phyloP scores from a whole-genome alignment of 192 early-diverging fungal genomes.

The Mycoemilia scoparia region DNA sequence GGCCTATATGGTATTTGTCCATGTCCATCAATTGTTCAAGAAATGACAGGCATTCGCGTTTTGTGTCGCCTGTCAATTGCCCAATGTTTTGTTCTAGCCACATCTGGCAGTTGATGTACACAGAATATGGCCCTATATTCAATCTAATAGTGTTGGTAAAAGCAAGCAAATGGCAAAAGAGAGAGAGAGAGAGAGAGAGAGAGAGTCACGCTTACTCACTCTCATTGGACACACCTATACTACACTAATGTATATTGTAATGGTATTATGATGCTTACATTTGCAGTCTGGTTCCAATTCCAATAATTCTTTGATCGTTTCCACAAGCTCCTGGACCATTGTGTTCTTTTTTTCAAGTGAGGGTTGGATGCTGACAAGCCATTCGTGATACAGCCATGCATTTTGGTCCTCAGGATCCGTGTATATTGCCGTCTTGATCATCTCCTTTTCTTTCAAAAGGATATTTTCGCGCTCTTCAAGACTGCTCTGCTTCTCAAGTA shows the following conservation, averaged over 20 bases:
- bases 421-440: conserved; percentile 79
- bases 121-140: no score
- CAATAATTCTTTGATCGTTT: conserved; percentile 22
- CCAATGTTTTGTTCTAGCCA: conserved; percentile 1
- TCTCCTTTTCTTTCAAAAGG: conserved; percentile 46
- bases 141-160: no score
- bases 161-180: no score
- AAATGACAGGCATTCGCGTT: conserved; percentile 7
- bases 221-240: neutral
- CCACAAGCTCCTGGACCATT: conserved; percentile 9
- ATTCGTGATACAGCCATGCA: conserved; percentile 93
- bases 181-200: conserved; percentile 10
- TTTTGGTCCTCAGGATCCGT: conserved; percentile 95
- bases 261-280: no score
- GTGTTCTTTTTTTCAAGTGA: conserved; percentile 9
- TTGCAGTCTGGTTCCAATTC: conserved; percentile 27
- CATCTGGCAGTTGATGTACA: no score
- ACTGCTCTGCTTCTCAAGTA: neutral
- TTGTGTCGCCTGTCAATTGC: conserved; percentile 4
- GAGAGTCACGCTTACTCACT: conserved; percentile 11
- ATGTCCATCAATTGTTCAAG: conserved; percentile 7
- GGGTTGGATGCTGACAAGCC: conserved; percentile 51
- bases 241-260: no score
- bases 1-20: conserved; percentile 13
- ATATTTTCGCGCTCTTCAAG: conserved; percentile 5